Conservation (phyloP, 1,284 basidiomycete genomes). For the Malassezia vespertilionis region DNA sequence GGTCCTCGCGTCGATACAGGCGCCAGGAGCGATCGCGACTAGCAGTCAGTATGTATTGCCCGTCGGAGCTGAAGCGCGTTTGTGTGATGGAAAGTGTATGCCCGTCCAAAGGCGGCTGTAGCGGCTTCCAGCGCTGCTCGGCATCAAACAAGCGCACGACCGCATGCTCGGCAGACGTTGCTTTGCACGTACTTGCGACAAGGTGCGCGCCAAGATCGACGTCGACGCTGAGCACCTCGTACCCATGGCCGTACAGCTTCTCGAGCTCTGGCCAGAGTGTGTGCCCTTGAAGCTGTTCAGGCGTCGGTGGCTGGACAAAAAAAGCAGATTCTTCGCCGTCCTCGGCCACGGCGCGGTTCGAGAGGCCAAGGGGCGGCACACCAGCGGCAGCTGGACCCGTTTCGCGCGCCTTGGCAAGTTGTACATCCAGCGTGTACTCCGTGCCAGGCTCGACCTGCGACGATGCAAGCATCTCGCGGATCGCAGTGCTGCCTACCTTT, state of each 20-base stretch:
- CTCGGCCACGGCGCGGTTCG: slow-evolving; percentile 38
- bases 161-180: slow-evolving; percentile 76
- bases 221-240: slow-evolving; percentile 60
- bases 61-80: slow-evolving; percentile 76
- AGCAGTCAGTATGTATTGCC: slow-evolving; percentile 65
- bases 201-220: slow-evolving; percentile 48
- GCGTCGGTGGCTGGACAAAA: slow-evolving; percentile 49
- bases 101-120: slow-evolving; percentile 60
- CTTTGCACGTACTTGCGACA: slow-evolving; percentile 84
- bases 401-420: slow-evolving; percentile 5
- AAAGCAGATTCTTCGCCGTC: background rate
- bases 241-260: slow-evolving; percentile 95
- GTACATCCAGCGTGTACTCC: slow-evolving; percentile 1
- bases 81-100: slow-evolving; percentile 82
- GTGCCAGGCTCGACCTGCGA: slow-evolving; percentile 5
- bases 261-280: slow-evolving; percentile 95
- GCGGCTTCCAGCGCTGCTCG: slow-evolving; percentile 57
- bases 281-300: slow-evolving; percentile 60
- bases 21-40: slow-evolving; percentile 88
- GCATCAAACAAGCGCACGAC: slow-evolving; percentile 69
- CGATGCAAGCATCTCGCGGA: slow-evolving; percentile 32
- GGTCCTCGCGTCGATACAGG: slow-evolving; percentile 55
- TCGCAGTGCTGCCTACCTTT: slow-evolving; percentile 44
- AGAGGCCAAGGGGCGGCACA: slow-evolving; percentile 41
- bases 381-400: slow-evolving; percentile 28